A percentile compares a stretch with the other conserved stretches of the same genome.
These are phyloP conservation scores for Herpotrichia juniperi DNA, from an alignment of 2,329 filamentous ascomycete genomes.

Conservation along the genomic window DNA sequence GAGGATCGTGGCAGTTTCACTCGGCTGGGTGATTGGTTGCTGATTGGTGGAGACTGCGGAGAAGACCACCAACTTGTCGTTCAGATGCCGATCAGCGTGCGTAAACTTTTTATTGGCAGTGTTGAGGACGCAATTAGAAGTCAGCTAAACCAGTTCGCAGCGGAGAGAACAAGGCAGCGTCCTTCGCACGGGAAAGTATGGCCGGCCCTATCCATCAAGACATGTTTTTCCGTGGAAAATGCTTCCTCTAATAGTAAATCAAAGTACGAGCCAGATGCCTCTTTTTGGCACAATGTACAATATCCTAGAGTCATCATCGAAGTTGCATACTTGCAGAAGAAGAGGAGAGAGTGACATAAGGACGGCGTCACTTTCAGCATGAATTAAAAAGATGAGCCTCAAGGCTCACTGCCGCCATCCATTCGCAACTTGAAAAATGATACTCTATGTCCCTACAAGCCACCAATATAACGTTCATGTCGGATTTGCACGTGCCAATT, in stretches of 20 bases:
- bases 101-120: slow-evolving; percentile 9
- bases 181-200: too few relatives aligned
- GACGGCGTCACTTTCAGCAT: too few relatives aligned
- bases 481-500: too few relatives aligned
- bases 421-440: too few relatives aligned
- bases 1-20: too few relatives aligned
- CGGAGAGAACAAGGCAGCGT: slow-evolving; percentile 8
- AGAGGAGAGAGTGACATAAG: too few relatives aligned
- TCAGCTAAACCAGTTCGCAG: slow-evolving; percentile 8
- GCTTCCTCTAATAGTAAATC: slow-evolving; percentile 4
- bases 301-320: slow-evolving; percentile 13
- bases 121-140: slow-evolving; percentile 11
- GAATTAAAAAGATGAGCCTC: too few relatives aligned
- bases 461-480: too few relatives aligned
- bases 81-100: slow-evolving; percentile 10
- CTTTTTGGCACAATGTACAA: slow-evolving; percentile 12
- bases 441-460: too few relatives aligned
- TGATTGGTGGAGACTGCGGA: too few relatives aligned
- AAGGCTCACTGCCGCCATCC: too few relatives aligned
- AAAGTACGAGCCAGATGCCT: slow-evolving; percentile 11
- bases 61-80: slow-evolving; percentile 9
- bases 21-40: too few relatives aligned
- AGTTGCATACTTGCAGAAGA: slow-evolving; percentile 15
- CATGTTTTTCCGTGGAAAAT: slow-evolving; percentile 8
- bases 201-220: slow-evolving; percentile 8